Percentiles rank a stretch among this genome's conserved stretches.
Evolutionary conservation across 257 asterid species (phyloP).

Genomic region (Rubia yunnanensis): DNA sequence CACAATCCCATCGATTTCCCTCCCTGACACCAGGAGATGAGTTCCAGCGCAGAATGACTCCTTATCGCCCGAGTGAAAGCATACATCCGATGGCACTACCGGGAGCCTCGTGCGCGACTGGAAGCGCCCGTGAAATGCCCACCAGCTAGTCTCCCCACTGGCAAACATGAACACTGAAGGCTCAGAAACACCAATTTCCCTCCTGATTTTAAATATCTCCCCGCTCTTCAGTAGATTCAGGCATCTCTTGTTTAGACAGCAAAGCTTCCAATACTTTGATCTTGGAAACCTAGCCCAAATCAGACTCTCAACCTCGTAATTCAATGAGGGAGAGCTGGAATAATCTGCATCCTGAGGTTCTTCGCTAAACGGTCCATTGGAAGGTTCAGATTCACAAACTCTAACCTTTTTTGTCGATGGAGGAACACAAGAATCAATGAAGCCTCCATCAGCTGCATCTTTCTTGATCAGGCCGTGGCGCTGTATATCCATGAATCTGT

Average conservation of each 20-base stretch:
- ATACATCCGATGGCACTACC: constrained; percentile 47
- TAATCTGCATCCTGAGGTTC: constrained; percentile 90
- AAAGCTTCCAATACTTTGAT: constrained; percentile 53
- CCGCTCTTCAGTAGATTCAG: constrained; percentile 38
- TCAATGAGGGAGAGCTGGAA: constrained; percentile 33
- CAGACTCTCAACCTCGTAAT: constrained; percentile 47
- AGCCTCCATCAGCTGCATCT: constrained; percentile 10
- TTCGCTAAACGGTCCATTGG: no score
- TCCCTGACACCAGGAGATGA: constrained; percentile 57
- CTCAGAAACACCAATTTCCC: constrained; percentile 35
- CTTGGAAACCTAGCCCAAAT: constrained; percentile 67
- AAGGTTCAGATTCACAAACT: constrained; percentile 18
- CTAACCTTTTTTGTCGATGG: constrained; percentile 18
- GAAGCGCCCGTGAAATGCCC: constrained; percentile 55
- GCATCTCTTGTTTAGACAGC: constrained; percentile 47
- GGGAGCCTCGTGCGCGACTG: constrained; percentile 50
- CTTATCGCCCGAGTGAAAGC: constrained; percentile 56
- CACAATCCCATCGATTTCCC: constrained; percentile 58
- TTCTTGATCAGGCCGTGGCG: constrained; percentile 13
- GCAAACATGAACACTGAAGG: constrained; percentile 64
- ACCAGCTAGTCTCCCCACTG: constrained; percentile 61
- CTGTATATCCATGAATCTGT: constrained; percentile 12
- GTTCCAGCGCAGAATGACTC: constrained; percentile 68
- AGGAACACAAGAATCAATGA: constrained; percentile 17
- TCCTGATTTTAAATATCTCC: constrained; percentile 48